Percentiles rank a stretch among this genome's conserved stretches.
Conservation (phyloP, 495 filamentous ascomycete species). For the Tuber magnatum region DNA sequence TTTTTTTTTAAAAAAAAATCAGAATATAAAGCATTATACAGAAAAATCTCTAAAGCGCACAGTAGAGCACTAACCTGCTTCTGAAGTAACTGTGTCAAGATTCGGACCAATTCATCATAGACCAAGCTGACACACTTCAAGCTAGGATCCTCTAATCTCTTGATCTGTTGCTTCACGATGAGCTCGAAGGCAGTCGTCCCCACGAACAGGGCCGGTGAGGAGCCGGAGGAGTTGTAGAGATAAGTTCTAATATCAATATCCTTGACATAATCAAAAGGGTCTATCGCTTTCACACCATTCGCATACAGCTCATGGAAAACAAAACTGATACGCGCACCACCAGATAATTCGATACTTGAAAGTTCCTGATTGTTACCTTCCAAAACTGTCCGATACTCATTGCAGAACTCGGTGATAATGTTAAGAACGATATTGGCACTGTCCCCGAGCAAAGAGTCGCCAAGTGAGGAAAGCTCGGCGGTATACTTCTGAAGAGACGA, state of each 20-base stretch:
- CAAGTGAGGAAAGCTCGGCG: constrained; percentile 70
- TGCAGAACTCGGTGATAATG: constrained; percentile 97
- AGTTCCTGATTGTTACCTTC: constrained; percentile 95
- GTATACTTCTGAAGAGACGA: constrained; percentile 88
- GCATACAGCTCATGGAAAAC: constrained; percentile 98
- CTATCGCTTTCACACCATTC: constrained; percentile 96
- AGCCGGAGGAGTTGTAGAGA: constrained; percentile 95
- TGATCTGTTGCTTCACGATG: constrained; percentile 98
- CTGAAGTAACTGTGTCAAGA: constrained; percentile 78
- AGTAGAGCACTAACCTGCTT: constrained; percentile 51
- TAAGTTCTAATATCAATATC: constrained; percentile 96
- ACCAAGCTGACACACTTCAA: constrained; percentile 94
- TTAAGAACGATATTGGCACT: constrained; percentile 92
- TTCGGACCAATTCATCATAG: constrained; percentile 95
- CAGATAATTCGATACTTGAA: constrained; percentile 87
- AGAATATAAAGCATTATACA: background rate
- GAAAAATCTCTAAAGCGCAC: background rate
- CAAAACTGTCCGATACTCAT: constrained; percentile 90
- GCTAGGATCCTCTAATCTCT: constrained; percentile 89
- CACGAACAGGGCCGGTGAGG: constrained; percentile 94
- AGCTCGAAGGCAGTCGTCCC: constrained; percentile 95
- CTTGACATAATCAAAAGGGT: constrained; percentile 95
- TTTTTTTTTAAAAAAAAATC: constrained; percentile 5
- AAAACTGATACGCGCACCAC: constrained; percentile 97
- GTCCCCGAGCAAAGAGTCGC: constrained; percentile 94